A percentile compares a stretch with the other conserved stretches of the same genome.
Conservation (phyloP, 495 filamentous ascomycete species). For the Penicillium alfredii region DNA sequence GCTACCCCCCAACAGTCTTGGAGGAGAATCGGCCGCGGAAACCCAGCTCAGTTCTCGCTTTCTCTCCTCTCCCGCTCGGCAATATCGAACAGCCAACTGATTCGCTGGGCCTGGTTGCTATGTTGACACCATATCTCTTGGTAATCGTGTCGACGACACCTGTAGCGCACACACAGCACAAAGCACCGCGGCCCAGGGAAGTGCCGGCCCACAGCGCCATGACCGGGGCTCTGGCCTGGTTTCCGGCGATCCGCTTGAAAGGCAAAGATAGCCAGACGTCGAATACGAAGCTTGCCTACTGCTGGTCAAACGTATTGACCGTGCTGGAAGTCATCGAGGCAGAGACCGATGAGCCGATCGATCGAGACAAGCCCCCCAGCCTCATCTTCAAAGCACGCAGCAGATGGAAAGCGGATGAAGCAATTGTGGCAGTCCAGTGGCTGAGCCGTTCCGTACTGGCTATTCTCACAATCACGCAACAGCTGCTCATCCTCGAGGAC, state of each 20-base stretch:
- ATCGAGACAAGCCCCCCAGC: slow-evolving; percentile 61
- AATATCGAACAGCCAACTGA: slow-evolving; percentile 88
- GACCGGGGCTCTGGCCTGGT: slow-evolving; percentile 94
- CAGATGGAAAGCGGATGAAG: slow-evolving; percentile 89
- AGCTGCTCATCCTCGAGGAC: slow-evolving; percentile 89
- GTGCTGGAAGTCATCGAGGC: slow-evolving; percentile 79
- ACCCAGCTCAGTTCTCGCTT: slow-evolving; percentile 91
- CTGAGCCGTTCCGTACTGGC: slow-evolving; percentile 88
- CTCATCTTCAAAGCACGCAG: slow-evolving; percentile 77
- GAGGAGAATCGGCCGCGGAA: slow-evolving; percentile 64
- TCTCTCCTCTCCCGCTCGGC: slow-evolving; percentile 82
- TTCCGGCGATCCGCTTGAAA: slow-evolving; percentile 90
- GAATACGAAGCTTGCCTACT: slow-evolving; percentile 81
- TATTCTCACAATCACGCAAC: slow-evolving; percentile 86
- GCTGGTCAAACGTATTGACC: slow-evolving; percentile 94
- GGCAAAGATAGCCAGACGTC: slow-evolving; percentile 50
- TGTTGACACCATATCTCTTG: slow-evolving; percentile 91
- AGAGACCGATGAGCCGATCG: slow-evolving; percentile 54
- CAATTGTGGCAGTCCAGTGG: slow-evolving; percentile 97
- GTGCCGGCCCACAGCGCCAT: slow-evolving; percentile 82
- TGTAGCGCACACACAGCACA: slow-evolving; percentile 91
- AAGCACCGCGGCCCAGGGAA: slow-evolving; percentile 83
- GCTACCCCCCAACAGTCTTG: slow-evolving; percentile 64
- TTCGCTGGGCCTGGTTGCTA: slow-evolving; percentile 82
- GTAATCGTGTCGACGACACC: slow-evolving; percentile 97